Conservation (phyloP, 257 asterid species). For the Scutellaria baicalensis region DNA sequence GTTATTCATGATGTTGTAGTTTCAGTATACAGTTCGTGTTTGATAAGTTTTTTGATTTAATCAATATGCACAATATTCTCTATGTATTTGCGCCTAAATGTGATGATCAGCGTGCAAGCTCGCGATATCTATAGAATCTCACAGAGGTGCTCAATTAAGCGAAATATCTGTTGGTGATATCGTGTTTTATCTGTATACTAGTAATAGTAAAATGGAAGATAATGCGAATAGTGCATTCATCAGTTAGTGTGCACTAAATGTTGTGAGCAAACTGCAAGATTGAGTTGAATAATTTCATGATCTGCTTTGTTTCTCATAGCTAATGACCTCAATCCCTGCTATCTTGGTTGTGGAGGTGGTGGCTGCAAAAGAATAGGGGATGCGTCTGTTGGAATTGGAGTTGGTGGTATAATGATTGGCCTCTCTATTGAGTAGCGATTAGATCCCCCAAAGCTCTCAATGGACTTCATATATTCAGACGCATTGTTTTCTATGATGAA, state of each 20-base stretch:
- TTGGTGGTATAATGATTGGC: conserved; percentile 49
- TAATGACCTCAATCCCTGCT: conserved; percentile 7
- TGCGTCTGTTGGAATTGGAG: conserved; percentile 40
- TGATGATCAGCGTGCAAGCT: too few relatives aligned
- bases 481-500: conserved; percentile 43
- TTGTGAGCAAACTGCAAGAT: conserved; percentile 1
- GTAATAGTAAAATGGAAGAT: not conserved
- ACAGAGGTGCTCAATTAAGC: not conserved
- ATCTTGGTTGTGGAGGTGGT: conserved; percentile 62
- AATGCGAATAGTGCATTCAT: not conserved
- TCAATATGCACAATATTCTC: too few relatives aligned
- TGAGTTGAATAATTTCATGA: not conserved
- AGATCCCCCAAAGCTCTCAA: conserved; percentile 62
- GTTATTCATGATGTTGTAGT: too few relatives aligned
- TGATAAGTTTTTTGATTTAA: too few relatives aligned
- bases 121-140: not conserved
- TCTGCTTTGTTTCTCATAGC: not conserved
- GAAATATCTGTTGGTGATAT: not conserved
- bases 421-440: conserved; percentile 71
- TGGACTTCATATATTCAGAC: conserved; percentile 38
- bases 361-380: conserved; percentile 46
- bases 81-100: too few relatives aligned
- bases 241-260: not conserved
- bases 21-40: too few relatives aligned
- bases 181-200: not conserved